Conservation (phyloP, 164 flowering plant genomes). For the Macadamia tetraphylla region DNA sequence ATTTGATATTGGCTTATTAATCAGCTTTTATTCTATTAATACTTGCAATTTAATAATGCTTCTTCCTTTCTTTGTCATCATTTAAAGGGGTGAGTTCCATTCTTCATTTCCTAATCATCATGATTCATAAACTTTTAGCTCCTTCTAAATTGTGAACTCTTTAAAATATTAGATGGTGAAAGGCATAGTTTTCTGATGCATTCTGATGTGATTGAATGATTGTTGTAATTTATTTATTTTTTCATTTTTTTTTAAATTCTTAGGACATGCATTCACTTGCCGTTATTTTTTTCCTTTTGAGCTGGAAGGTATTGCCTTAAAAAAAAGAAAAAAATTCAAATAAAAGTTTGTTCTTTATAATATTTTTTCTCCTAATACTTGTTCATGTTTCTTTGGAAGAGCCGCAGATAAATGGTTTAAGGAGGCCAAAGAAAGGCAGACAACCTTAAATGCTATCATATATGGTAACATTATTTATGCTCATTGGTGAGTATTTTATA, state of each 20-base stretch:
- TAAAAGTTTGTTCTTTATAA: not conserved
- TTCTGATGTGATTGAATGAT: no score
- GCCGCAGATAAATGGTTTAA: constrained; percentile 94
- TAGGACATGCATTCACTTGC: not conserved
- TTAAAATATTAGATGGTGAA: no score
- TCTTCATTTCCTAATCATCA: no score
- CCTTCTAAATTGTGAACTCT: no score
- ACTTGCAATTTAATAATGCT: not conserved
- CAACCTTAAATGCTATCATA: constrained; percentile 64
- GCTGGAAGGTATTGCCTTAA: no score
- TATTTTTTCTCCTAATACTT: not conserved
- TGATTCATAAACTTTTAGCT: no score
- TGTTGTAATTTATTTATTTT: not conserved
- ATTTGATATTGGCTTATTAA: not conserved
- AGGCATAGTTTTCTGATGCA: no score
- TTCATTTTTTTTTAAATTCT: not conserved
- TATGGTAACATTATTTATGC: constrained; percentile 90
- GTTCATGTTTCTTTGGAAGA: constrained; percentile 45
- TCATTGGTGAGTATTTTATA: constrained; percentile 51
- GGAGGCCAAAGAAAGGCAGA: constrained; percentile 68
- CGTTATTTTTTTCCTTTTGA: not conserved
- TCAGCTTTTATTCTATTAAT: no score
- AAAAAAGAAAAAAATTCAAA: no score
- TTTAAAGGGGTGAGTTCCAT: no score
- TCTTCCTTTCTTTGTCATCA: not conserved